These are phyloP conservation scores for Curvularia eragrostidis DNA, from an alignment of 2,329 filamentous ascomycete species.

Conservation along the genomic window DNA sequence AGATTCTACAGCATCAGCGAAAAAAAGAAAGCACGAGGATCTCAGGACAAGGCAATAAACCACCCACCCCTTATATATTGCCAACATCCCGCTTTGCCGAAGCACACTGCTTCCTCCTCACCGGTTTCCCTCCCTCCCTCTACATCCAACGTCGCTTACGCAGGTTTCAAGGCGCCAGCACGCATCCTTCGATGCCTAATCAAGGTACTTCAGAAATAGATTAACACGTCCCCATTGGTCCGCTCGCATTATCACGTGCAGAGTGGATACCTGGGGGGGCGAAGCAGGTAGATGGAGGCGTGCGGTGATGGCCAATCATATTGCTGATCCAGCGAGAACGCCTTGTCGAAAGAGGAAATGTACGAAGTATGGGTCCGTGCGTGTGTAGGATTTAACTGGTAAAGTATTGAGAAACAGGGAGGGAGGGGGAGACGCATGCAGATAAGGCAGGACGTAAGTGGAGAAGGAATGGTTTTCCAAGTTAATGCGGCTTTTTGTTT, in stretches of 20 bases:
- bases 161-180: slow-evolving; percentile 2
- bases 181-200: background rate
- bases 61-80: no score
- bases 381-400: background rate
- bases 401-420: slow-evolving; percentile 1
- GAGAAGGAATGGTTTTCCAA: background rate
- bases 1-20: no score
- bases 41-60: no score
- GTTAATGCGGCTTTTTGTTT: background rate
- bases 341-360: slow-evolving; percentile 23
- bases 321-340: slow-evolving; percentile 1
- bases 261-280: background rate
- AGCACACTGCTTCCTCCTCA: background rate
- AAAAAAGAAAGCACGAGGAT: no score
- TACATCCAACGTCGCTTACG: background rate
- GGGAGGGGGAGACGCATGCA: no score
- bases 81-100: background rate
- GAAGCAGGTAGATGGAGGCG: background rate
- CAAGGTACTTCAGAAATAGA: slow-evolving; percentile 3
- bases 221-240: slow-evolving; percentile 6
- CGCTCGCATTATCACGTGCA: slow-evolving; percentile 18
- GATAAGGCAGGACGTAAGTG: slow-evolving; percentile 1
- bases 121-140: no score
- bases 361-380: slow-evolving; percentile 17
- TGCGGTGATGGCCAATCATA: slow-evolving; percentile 11